Base-by-base conservation (phyloP, 140 eudicot genomes). In the Erigeron philadelphicus region DNA sequence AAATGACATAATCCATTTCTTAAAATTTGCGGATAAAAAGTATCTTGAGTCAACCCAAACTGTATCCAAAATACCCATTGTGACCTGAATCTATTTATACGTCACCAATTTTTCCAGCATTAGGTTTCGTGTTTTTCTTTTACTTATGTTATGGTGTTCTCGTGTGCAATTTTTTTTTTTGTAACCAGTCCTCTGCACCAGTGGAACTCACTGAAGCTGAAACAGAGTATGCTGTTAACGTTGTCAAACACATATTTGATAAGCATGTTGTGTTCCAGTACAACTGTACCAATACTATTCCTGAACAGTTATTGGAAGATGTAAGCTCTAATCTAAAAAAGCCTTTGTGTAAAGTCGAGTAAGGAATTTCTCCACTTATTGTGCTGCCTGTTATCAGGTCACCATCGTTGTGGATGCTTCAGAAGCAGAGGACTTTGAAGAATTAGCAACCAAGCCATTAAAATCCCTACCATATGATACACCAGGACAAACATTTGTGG, bases 251-350 rank as follows among this genome's bases (percentile, higher is more conserved):
- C 82, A 81, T 90, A 57, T 90, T 82, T 70, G 91, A 90, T 74
- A 75, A 73, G 40, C 96, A 93, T 52, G 81, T 93, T 44, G 95
- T 93, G 63, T 86, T 93, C 76, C 98, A 93, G 83, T 93, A 89
- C 87, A 93, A 93, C 83, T 89, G 96, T 88, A 89, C 98, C 63
- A 93, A 93, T 69, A 93, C 98, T 1, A 89, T 93, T 10, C 98
- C 98, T 7, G 96, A 93, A 76, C 96, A 89, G 80, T 72, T 88
- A 17, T 78, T 93, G 67, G 98, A 93, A 78, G 81, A 93, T 82
- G 98, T 93, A 93, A 77, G 81, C 62, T 49, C 43, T 49, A 8
- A 55, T 46, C 62, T 31, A 17, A 2, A n/a, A 41, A 49, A n/a
- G 12, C 41, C 58, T 31, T 8, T 23, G 47, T 52, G 52, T 63